phyloP scores from a whole-genome alignment of 2,329 filamentous ascomycete genomes.

The Penicillium sp. region DNA sequence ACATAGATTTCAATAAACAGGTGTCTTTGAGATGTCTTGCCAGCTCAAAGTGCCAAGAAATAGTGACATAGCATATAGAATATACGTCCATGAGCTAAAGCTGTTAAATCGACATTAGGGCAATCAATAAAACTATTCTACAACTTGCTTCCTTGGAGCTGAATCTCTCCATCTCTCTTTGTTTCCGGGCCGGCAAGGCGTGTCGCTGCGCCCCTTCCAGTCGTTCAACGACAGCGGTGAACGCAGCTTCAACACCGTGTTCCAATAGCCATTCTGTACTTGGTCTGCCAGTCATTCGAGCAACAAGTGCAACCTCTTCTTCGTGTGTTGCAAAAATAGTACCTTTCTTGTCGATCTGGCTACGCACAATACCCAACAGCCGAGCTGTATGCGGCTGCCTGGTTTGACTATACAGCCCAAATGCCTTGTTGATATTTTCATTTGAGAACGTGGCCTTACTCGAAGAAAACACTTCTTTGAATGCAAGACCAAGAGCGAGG shows the following conservation, averaged over 20 bases:
- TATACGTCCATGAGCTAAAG: not conserved
- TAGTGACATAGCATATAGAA: not conserved
- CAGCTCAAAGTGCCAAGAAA: not conserved
- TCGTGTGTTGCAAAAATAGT: slow-evolving; percentile 3
- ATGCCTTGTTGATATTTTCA: slow-evolving; percentile 26
- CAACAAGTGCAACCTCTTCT: slow-evolving; percentile 39
- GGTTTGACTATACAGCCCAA: slow-evolving; percentile 45
- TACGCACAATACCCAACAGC: slow-evolving; percentile 36
- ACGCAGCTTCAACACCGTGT: slow-evolving; percentile 46
- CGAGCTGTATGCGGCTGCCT: slow-evolving; percentile 44
- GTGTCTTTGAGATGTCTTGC: not conserved
- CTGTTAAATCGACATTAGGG: not conserved
- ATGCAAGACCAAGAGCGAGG: slow-evolving; percentile 42
- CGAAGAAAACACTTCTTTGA: slow-evolving; percentile 36
- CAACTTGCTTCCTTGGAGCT: not conserved
- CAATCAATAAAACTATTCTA: not conserved
- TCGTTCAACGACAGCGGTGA: slow-evolving; percentile 20
- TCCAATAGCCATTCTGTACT: slow-evolving; percentile 48
- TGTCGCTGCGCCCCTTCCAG: not conserved
- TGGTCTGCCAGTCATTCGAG: slow-evolving; percentile 35
- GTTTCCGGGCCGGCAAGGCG: not conserved
- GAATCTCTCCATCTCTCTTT: not conserved
- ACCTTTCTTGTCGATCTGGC: slow-evolving; percentile 9
- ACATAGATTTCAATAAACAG: not conserved
- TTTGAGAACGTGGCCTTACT: not conserved